Evolutionary conservation across 306 rosid species (phyloP), one percentile per base, ranked within the genome.

Genomic region (Hippophae gyantsensis): DNA sequence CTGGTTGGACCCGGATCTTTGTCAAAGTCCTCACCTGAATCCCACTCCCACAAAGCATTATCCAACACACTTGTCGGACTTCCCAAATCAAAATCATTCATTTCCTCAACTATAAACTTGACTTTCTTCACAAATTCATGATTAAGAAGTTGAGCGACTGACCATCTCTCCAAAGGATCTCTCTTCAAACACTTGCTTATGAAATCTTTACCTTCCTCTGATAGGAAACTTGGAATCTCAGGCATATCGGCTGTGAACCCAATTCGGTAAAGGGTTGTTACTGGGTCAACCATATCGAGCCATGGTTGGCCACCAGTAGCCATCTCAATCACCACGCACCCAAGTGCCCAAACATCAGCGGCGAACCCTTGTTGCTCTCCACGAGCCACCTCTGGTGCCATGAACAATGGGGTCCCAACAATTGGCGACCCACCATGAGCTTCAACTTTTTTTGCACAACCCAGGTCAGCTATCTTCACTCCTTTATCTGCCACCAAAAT

Each of bases 361-460:
- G 84, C 56, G 56, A 73, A 80, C 6, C 89, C 93, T 72, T 92
- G 96, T 18, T 80, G 32, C 50, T 92, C 93, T 42, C 93, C 96
- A 43, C 96, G 89, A 32, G 95, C 96, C 72, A 82, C 99, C 78
- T 92, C 96, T 7, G 99, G 99, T 0, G 96, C 88, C 99, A 92
- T 85, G 76, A 76, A 92, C 18, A 63, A 74, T 10, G 96, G 99
- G 0, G 99, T 85, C 3, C 99, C 96, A 0, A 82, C 72, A 9
- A 83, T 68, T 38, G 43, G 56, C 9, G 3, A 44, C 44, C 13
- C 63, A 56, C 14, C 57, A 61, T 43, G 60, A 32, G 7, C 57
- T 1, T 44, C 32, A 23, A 9, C 72, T 69, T 70, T 71, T 70
- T 78, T 61, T 1, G 95, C 85, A 45, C 90, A 92, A 9, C 99